phyloP scores from a whole-genome alignment of 768 basidiomycete species.

The Podaxis sp. region DNA sequence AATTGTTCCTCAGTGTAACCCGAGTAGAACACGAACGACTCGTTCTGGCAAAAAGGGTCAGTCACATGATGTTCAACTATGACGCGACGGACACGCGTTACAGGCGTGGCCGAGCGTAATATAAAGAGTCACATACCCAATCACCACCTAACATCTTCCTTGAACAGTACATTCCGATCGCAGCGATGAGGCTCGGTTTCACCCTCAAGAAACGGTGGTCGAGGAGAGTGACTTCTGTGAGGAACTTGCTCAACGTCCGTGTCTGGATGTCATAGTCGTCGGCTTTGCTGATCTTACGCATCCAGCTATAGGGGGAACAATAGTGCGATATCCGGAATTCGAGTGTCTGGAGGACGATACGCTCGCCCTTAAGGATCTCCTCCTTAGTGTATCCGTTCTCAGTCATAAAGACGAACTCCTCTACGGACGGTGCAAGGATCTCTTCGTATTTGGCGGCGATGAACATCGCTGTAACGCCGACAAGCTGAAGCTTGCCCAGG shows the following conservation, averaged over 20 bases:
- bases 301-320: slow-evolving; percentile 99
- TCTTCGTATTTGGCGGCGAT: slow-evolving; percentile 99
- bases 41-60: slow-evolving; percentile 58
- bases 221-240: slow-evolving; percentile 93
- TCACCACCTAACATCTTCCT: slow-evolving; percentile 91
- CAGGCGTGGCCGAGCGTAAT: slow-evolving; percentile 17
- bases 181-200: slow-evolving; percentile 92
- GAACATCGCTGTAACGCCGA: slow-evolving; percentile 99
- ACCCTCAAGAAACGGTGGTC: slow-evolving; percentile 91
- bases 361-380: slow-evolving; percentile 97
- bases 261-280: slow-evolving; percentile 99
- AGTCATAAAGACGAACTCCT: slow-evolving; percentile 99
- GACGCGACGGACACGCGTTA: slow-evolving; percentile 19
- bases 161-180: slow-evolving; percentile 96
- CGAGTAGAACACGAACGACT: slow-evolving; percentile 90
- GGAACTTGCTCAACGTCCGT: slow-evolving; percentile 93
- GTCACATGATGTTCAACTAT: slow-evolving; percentile 33
- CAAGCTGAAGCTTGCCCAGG: slow-evolving; percentile 89
- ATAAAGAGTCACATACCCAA: slow-evolving; percentile 73
- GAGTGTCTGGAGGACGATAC: slow-evolving; percentile 92
- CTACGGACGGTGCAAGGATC: slow-evolving; percentile 93
- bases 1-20: slow-evolving; percentile 89
- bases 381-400: slow-evolving; percentile 92
- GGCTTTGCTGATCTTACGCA: slow-evolving; percentile 96
- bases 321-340: slow-evolving; percentile 96